phyloP scores from a whole-genome alignment of 345 rosid species.

The Sapria himalayana region DNA sequence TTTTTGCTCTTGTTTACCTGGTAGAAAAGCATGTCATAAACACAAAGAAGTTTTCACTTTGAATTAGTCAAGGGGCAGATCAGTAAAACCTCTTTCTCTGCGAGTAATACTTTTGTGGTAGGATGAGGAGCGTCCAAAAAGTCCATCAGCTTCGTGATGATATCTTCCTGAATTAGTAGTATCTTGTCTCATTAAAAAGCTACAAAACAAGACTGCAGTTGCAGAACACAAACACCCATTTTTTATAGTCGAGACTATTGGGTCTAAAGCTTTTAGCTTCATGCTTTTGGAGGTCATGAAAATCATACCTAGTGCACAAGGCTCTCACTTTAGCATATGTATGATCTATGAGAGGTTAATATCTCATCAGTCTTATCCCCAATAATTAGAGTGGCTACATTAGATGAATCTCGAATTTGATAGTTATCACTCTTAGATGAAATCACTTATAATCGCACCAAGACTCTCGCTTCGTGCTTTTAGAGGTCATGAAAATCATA shows the following conservation, averaged over 20 bases:
- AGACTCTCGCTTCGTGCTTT: no score
- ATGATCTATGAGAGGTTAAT: no score
- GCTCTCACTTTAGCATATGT: no score
- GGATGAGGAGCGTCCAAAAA: slow-evolving; percentile 74
- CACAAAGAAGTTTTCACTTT: neutral
- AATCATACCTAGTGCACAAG: no score
- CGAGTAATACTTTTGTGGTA: slow-evolving; percentile 32
- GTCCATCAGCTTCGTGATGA: slow-evolving; percentile 40
- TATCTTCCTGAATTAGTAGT: slow-evolving; percentile 53
- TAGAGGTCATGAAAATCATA: no score
- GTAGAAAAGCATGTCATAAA: slow-evolving; percentile 3
- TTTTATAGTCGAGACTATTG: neutral
- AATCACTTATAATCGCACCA: no score
- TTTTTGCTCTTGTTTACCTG: slow-evolving; percentile 50
- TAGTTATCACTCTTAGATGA: no score
- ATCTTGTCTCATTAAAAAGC: slow-evolving; percentile 7
- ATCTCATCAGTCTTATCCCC: no score
- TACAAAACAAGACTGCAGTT: no score
- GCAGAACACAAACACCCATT: neutral
- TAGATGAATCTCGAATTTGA: no score
- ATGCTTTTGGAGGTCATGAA: no score
- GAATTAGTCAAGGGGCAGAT: neutral
- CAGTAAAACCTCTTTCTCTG: slow-evolving; percentile 33
- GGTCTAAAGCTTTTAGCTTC: neutral
- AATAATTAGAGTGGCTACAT: no score